These are phyloP conservation scores for Plenodomus biglobosus DNA, from an alignment of 2,329 filamentous ascomycete genomes.

Conservation along the genomic window DNA sequence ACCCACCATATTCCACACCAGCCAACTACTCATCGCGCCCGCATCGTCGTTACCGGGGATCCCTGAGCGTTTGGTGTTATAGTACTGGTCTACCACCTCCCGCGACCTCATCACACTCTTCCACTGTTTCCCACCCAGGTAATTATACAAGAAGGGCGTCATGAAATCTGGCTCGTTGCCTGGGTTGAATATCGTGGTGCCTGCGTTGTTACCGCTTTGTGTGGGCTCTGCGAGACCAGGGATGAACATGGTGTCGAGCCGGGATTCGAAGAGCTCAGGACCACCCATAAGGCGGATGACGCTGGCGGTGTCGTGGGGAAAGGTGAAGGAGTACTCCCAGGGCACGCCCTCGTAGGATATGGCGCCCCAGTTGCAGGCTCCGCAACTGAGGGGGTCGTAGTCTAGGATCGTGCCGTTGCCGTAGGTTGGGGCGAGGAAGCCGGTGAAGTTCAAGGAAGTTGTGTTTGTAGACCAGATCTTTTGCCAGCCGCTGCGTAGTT, in stretches of 20 bases:
- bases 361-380: conserved; percentile 38
- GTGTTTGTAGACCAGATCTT: conserved; percentile 15
- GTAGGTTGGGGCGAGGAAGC: conserved; percentile 24
- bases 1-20: conserved; percentile 52
- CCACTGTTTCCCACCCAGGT: conserved; percentile 43
- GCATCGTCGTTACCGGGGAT: conserved; percentile 49
- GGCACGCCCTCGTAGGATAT: conserved; percentile 45
- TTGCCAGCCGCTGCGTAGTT: conserved; percentile 17
- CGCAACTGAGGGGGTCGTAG: conserved; percentile 45
- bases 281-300: conserved; percentile 46
- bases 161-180: conserved; percentile 69
- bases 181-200: conserved; percentile 58
- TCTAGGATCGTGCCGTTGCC: conserved; percentile 19
- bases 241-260: conserved; percentile 44
- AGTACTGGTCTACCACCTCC: conserved; percentile 35
- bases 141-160: conserved; percentile 58
- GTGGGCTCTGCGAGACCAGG: conserved; percentile 37
- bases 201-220: conserved; percentile 40
- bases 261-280: conserved; percentile 30
- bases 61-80: conserved; percentile 32
- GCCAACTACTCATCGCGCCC: conserved; percentile 52
- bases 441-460: conserved; percentile 15
- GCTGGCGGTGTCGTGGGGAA: conserved; percentile 44
- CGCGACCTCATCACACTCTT: conserved; percentile 42
- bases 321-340: conserved; percentile 45